phyloP scores from a whole-genome alignment of 140 eudicot genomes.

The Oenanthe javanica region DNA sequence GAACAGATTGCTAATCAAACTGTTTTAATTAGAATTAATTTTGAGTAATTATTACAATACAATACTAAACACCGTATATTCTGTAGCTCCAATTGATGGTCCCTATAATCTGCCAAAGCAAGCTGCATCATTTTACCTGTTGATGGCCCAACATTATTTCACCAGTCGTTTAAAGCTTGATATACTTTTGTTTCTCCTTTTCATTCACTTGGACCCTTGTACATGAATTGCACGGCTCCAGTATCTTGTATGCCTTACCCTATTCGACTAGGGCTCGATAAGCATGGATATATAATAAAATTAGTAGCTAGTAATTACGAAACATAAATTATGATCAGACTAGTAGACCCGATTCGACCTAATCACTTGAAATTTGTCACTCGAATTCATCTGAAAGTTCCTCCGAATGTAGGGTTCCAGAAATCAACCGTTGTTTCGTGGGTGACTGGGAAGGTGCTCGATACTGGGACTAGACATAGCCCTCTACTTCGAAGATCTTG shows the following conservation, averaged over 20 bases:
- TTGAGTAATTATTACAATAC: constrained; percentile 36
- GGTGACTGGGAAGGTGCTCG: constrained; percentile 29
- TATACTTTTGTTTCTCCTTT: constrained; percentile 28
- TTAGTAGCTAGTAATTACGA: neutral
- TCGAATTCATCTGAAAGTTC: constrained; percentile 17
- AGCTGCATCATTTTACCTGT: constrained; percentile 54
- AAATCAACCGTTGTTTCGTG: constrained; percentile 22
- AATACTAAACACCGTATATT: neutral
- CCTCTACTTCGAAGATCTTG: constrained; percentile 31
- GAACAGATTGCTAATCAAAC: constrained; percentile 9
- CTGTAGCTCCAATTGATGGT: constrained; percentile 23
- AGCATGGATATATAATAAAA: neutral
- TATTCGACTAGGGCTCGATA: constrained; percentile 22
- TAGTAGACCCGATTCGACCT: neutral
- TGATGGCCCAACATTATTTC: constrained; percentile 35
- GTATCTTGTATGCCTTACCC: constrained; percentile 25
- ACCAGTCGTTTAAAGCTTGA: constrained; percentile 30
- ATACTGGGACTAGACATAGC: constrained; percentile 31
- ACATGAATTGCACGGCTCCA: constrained; percentile 10
- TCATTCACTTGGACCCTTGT: constrained; percentile 7
- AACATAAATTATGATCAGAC: neutral
- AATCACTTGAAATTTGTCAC: neutral
- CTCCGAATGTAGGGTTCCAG: constrained; percentile 32
- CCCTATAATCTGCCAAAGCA: constrained; percentile 29
- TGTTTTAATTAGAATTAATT: constrained; percentile 33